Evolutionary conservation across 768 basidiomycete species (phyloP).

Genomic region (Auricularia sp.): DNA sequence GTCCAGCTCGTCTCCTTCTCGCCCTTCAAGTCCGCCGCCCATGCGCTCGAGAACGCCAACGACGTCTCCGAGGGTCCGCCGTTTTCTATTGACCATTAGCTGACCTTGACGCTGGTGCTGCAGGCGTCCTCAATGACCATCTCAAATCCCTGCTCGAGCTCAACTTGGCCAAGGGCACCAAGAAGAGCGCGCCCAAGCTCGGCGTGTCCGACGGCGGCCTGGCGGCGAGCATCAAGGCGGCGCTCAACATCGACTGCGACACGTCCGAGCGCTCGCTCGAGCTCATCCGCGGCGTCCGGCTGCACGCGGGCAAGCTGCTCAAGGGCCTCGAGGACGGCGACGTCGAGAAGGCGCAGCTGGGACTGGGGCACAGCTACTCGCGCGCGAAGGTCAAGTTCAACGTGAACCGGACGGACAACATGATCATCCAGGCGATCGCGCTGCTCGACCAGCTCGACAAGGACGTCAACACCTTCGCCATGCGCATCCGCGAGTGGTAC

Average conservation of each 20-base stretch:
- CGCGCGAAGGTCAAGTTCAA: slow-evolving; percentile 98
- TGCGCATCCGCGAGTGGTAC: slow-evolving; percentile 98
- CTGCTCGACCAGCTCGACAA: slow-evolving; percentile 98
- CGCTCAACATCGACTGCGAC: slow-evolving; percentile 66
- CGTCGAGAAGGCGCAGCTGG: slow-evolving; percentile 87
- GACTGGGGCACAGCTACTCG: slow-evolving; percentile 95
- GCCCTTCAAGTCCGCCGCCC: slow-evolving; percentile 88
- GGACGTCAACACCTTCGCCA: slow-evolving; percentile 97
- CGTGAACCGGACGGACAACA: slow-evolving; percentile 92
- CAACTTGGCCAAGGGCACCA: slow-evolving; percentile 66
- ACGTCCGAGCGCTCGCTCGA: slow-evolving; percentile 73
- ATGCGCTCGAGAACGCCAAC: slow-evolving; percentile 91
- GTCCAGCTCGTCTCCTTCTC: slow-evolving; percentile 82
- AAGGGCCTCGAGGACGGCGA: slow-evolving; percentile 83
- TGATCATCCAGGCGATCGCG: slow-evolving; percentile 99
- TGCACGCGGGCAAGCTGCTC: slow-evolving; percentile 83
- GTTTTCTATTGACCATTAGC: not conserved
- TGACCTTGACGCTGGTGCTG: not conserved
- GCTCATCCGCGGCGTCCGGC: slow-evolving; percentile 84
- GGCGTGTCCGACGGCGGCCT: slow-evolving; percentile 70
- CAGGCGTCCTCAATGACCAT: slow-evolving; percentile 80
- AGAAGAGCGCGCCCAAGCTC: slow-evolving; percentile 47
- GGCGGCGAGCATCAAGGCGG: slow-evolving; percentile 67
- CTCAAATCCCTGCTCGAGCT: slow-evolving; percentile 78
- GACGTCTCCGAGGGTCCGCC: slow-evolving; percentile 87